These are phyloP conservation scores for Dactylellina haptotyla DNA, from an alignment of 2,329 filamentous ascomycete genomes.

Conservation along the genomic window DNA sequence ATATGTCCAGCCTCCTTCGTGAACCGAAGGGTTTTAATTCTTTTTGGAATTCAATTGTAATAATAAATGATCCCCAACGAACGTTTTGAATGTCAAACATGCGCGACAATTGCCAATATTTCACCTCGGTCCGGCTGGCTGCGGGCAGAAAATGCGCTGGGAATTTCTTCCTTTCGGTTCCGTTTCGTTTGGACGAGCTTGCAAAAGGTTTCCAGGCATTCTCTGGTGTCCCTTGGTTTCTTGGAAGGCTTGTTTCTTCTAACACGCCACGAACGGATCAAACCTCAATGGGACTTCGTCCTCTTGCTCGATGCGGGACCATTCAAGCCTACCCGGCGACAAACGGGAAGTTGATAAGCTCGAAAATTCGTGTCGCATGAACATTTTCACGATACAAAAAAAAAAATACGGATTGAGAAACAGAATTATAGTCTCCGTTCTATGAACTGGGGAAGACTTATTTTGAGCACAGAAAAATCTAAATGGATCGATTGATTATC, in stretches of 20 bases:
- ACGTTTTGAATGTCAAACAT: constrained; percentile 14
- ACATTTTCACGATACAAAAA: too few species aligned
- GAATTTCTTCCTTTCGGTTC: too few species aligned
- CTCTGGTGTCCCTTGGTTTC: neutral
- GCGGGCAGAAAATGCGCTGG: constrained; percentile 19
- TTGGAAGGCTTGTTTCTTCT: neutral
- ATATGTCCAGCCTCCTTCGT: constrained; percentile 34
- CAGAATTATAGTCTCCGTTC: neutral
- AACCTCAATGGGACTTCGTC: neutral
- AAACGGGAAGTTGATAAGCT: constrained; percentile 19
- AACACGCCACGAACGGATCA: neutral
- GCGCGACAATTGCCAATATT: constrained; percentile 25
- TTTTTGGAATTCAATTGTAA: constrained; percentile 5
- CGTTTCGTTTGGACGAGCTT: too few species aligned
- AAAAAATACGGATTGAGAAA: too few species aligned
- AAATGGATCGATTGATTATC: too few species aligned
- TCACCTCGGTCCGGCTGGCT: constrained; percentile 21
- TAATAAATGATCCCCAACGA: neutral
- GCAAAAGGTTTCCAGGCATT: neutral
- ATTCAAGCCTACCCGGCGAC: constrained; percentile 8
- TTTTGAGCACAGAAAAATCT: too few species aligned
- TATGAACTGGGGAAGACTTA: too few species aligned
- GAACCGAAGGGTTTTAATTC: neutral
- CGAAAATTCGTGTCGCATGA: too few species aligned
- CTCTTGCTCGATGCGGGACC: neutral